Percentiles rank a stretch among this genome's conserved stretches.
phyloP scores from a whole-genome alignment of 2,329 filamentous ascomycete species.

The Xylaria sp. region DNA sequence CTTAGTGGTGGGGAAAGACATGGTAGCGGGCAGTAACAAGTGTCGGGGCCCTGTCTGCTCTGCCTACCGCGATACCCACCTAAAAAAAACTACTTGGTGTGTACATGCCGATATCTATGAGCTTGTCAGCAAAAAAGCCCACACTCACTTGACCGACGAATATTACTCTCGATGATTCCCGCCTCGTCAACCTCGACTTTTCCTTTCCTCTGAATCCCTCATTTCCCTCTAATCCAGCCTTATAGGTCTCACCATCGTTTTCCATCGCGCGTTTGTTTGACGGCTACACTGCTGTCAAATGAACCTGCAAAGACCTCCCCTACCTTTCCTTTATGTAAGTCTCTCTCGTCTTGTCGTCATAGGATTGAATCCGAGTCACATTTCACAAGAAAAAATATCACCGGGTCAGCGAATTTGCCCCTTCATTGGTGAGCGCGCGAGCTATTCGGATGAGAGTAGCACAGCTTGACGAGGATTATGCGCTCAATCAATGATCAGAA shows the following conservation, averaged over 20 bases:
- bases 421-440: background rate
- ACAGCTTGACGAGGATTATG: background rate
- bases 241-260: conserved; percentile 29
- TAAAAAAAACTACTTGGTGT: background rate
- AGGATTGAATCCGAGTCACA: conserved; percentile 20
- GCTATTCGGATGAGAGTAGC: background rate
- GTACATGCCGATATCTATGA: background rate
- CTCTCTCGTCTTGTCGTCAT: conserved; percentile 32
- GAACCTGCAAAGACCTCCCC: conserved; percentile 84
- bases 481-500: background rate
- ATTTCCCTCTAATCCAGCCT: conserved; percentile 15
- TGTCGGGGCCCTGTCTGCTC: background rate
- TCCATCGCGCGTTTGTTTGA: conserved; percentile 86
- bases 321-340: conserved; percentile 68
- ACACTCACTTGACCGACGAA: conserved; percentile 10
- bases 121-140: background rate
- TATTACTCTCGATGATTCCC: conserved; percentile 19
- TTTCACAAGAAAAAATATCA: background rate
- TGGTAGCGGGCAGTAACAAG: background rate
- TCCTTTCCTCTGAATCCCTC: background rate
- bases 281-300: conserved; percentile 89
- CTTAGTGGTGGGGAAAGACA: background rate
- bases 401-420: background rate
- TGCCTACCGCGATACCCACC: background rate
- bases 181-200: background rate